A percentile compares a stretch with the other conserved stretches of the same genome.
Evolutionary conservation across 257 asterid genomes (phyloP).

Genomic region (Craterostigma plantagineum): DNA sequence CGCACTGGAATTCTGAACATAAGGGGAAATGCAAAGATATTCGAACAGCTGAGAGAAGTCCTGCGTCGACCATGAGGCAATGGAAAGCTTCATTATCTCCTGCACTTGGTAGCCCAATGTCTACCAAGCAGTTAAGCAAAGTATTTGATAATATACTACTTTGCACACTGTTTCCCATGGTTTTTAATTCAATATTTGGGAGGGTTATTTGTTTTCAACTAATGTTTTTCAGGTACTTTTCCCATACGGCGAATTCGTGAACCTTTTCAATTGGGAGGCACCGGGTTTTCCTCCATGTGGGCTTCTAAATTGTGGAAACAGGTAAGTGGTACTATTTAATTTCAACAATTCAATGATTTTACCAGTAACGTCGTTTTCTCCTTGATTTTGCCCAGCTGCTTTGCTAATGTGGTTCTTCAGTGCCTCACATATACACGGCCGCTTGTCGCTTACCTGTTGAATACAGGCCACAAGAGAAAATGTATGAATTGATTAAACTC

Average conservation of each 20-base stretch:
- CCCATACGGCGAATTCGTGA: constrained; percentile 68
- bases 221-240: constrained; percentile 60
- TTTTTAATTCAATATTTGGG: background rate
- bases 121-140: constrained; percentile 14
- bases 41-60: constrained; percentile 10
- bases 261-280: constrained; percentile 55
- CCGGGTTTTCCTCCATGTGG: constrained; percentile 86
- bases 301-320: constrained; percentile 90
- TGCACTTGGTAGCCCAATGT: constrained; percentile 18
- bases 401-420: constrained; percentile 88
- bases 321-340: constrained; percentile 22
- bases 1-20: constrained; percentile 55
- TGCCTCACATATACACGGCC: constrained; percentile 83
- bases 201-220: background rate
- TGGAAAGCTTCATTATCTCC: constrained; percentile 19
- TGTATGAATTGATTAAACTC: constrained; percentile 21
- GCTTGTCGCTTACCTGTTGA: constrained; percentile 76
- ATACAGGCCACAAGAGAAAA: constrained; percentile 59
- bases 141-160: constrained; percentile 13
- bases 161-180: background rate
- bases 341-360: constrained; percentile 1
- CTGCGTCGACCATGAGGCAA: constrained; percentile 12
- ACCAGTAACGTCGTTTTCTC: constrained; percentile 1
- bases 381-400: constrained; percentile 54
- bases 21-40: constrained; percentile 34